Conservation (phyloP, 2,329 filamentous ascomycete species). For the Ophiostoma himal-ulmi region DNA sequence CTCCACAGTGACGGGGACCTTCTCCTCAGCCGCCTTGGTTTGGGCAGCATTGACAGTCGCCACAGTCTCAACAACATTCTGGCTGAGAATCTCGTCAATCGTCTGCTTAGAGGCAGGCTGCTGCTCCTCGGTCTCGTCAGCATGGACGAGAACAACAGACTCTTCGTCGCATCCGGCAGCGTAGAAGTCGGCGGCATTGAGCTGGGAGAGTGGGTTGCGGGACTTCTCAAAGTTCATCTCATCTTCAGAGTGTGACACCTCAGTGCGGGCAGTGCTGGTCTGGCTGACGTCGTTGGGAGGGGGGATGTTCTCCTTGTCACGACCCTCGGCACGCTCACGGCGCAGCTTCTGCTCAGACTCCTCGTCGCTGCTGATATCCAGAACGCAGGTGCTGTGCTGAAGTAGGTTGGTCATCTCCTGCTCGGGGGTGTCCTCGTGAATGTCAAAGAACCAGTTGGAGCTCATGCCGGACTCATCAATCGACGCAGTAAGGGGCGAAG, state of each 20-base stretch:
- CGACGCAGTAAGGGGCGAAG: constrained; percentile 31
- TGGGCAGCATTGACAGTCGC: neutral
- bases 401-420: constrained; percentile 89
- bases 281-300: constrained; percentile 62
- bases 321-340: constrained; percentile 51
- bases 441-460: constrained; percentile 82
- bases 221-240: constrained; percentile 59
- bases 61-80: constrained; percentile 20
- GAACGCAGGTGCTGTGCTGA: constrained; percentile 77
- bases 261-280: constrained; percentile 35
- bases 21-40: constrained; percentile 12
- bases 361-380: constrained; percentile 89
- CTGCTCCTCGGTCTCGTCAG: constrained; percentile 30
- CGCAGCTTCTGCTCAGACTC: constrained; percentile 55
- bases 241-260: constrained; percentile 31
- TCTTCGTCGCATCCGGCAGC: constrained; percentile 58
- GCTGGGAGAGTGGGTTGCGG: constrained; percentile 60
- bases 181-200: constrained; percentile 63
- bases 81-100: constrained; percentile 5
- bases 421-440: constrained; percentile 85
- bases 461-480: constrained; percentile 48
- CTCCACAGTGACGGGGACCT: constrained; percentile 31
- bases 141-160: constrained; percentile 56
- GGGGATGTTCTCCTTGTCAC: constrained; percentile 90
- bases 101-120: neutral